Evolutionary conservation across 805 yeast genomes (phyloP).

Genomic region (Teunomyces barrocoloradensis): DNA sequence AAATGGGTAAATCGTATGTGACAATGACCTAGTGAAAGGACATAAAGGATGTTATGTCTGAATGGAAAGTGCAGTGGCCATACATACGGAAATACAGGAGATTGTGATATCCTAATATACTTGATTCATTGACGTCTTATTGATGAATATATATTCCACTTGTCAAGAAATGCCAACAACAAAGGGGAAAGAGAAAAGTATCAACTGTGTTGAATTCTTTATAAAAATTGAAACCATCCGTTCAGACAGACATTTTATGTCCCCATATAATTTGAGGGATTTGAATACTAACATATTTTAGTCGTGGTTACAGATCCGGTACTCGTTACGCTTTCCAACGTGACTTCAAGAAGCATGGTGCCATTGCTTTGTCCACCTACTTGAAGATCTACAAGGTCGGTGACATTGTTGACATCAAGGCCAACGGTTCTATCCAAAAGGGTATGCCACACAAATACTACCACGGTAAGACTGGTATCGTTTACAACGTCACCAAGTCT

Average conservation of each 20-base stretch:
- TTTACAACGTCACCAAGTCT: slow-evolving; percentile 98
- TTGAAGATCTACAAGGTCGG: slow-evolving; percentile 98
- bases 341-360: slow-evolving; percentile 98
- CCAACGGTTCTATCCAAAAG: slow-evolving; percentile 98
- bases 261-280: neutral
- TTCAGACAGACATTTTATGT: neutral
- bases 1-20: slow-evolving; percentile 42
- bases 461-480: slow-evolving; percentile 99
- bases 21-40: neutral
- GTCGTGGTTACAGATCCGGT: slow-evolving; percentile 99
- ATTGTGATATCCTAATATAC: too few species aligned
- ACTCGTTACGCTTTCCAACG: slow-evolving; percentile 99
- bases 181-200: too few species aligned
- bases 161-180: too few species aligned
- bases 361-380: slow-evolving; percentile 92
- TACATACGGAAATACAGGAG: too few species aligned
- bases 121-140: too few species aligned
- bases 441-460: slow-evolving; percentile 99
- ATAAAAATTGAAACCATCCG: neutral
- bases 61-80: neutral
- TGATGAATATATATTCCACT: too few species aligned
- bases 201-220: too few species aligned
- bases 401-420: slow-evolving; percentile 99
- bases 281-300: slow-evolving; percentile 11
- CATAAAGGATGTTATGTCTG: neutral